Base-by-base conservation (phyloP, 2,329 filamentous ascomycete genomes). In the Simplicillium aogashimaense region DNA sequence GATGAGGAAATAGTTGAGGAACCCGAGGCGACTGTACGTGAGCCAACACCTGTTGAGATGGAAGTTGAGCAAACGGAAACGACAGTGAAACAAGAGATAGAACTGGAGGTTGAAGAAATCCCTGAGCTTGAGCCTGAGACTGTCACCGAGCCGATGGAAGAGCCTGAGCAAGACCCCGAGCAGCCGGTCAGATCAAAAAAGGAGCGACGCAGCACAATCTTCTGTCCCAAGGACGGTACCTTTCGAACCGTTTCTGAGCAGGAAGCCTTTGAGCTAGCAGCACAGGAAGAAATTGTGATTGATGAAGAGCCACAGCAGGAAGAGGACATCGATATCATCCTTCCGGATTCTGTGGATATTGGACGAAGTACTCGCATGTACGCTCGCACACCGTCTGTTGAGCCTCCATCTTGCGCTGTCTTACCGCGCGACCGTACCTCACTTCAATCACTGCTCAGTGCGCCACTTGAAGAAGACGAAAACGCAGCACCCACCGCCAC, bases 211-310 rank as follows among this genome's bases (percentile, higher is more conserved):
- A 73, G 66, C 51, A 74, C 70, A 30, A 68, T 79, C 40, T 75
- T 82, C 49, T 70, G 76, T 11, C 75, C 79, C 5, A 70, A 72
- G 14, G 70, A 81, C 51, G 81, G 78, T 36, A 74, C 77, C 40
- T 81, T 82, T 53, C 71, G 73, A 36, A 76, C 76, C 3, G 60
- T 79, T 35, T 74, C 76, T 2, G 67, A 76, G 47, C 61, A 70
- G 43, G 70, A 75, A 43, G 64, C 69, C 10, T 64, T 66, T 14
- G 64, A 61, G 5, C 54, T 70, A 41, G 60, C 67, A 42, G 56
- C 53, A 0, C 53, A 58, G 32, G 48, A 53, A 16, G 50, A 53
- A 31, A 50, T 47, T 7, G 47, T 53, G 25, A 43, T 42, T 29
- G 41, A 44, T n/a, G 52, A 59, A 10, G 50, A 53, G 3, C 20